A percentile compares a stretch with the other conserved stretches of the same genome.
phyloP scores from a whole-genome alignment of 73 alveolate genomes.

The Stentor roeselii region DNA sequence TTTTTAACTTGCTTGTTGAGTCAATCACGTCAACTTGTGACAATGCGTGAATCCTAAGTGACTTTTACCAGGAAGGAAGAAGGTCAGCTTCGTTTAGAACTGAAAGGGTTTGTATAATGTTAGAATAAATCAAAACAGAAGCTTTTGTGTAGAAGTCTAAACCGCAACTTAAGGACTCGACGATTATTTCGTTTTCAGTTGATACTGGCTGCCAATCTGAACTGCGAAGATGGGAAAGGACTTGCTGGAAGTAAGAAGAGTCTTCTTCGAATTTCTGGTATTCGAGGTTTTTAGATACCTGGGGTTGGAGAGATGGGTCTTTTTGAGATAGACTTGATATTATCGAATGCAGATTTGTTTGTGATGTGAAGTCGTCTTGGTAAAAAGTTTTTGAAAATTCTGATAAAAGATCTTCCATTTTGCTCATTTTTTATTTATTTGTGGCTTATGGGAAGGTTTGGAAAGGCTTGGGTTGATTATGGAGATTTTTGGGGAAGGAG shows the following conservation, averaged over 20 bases:
- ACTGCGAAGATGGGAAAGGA: background rate
- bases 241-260: background rate
- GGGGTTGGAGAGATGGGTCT: background rate
- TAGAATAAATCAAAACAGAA: background rate
- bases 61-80: background rate
- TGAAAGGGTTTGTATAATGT: background rate
- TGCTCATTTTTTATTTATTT: no score
- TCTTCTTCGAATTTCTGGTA: constrained; percentile 14
- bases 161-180: constrained; percentile 1
- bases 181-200: background rate
- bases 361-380: background rate
- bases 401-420: background rate
- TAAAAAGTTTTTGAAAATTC: background rate
- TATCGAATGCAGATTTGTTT: background rate
- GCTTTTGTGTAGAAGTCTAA: background rate
- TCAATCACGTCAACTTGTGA: background rate
- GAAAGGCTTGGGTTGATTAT: no score
- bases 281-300: background rate
- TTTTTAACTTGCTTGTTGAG: background rate
- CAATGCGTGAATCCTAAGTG: constrained; percentile 1
- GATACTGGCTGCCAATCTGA: background rate
- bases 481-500: no score
- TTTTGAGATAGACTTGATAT: no score
- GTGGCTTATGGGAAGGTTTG: no score
- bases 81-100: constrained; percentile 3